A percentile compares a stretch with the other conserved stretches of the same genome.
phyloP scores from a whole-genome alignment of 495 filamentous ascomycete genomes.

The Penicillium cosmopolitanum region DNA sequence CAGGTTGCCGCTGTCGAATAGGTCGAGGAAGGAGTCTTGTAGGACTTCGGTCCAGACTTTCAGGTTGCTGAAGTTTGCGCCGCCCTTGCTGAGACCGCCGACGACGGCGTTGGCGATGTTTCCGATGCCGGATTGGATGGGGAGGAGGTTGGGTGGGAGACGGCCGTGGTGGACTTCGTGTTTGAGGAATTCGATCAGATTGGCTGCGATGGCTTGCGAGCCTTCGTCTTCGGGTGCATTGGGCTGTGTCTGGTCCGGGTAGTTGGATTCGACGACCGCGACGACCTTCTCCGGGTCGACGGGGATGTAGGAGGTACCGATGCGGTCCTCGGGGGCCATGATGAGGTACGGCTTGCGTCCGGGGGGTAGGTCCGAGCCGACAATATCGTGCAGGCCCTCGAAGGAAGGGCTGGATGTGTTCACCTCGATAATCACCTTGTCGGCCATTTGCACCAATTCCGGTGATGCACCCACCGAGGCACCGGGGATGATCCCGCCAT shows the following conservation, averaged over 20 bases:
- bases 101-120: constrained; percentile 96
- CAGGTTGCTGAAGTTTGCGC: constrained; percentile 82
- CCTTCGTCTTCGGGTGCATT: constrained; percentile 76
- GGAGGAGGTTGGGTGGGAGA: constrained; percentile 76
- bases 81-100: constrained; percentile 74
- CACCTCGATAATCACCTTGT: constrained; percentile 93
- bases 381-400: constrained; percentile 90
- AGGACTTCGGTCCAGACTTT: constrained; percentile 95
- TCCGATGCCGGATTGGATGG: constrained; percentile 87
- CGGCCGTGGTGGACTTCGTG: constrained; percentile 79
- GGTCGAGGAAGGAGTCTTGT: constrained; percentile 91
- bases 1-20: constrained; percentile 87
- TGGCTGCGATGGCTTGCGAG: constrained; percentile 72
- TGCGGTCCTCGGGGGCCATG: constrained; percentile 77
- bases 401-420: constrained; percentile 86
- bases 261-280: constrained; percentile 82
- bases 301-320: constrained; percentile 83
- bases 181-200: constrained; percentile 86
- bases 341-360: constrained; percentile 83
- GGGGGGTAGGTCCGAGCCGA: constrained; percentile 81
- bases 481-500: constrained; percentile 87
- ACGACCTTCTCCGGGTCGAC: constrained; percentile 87
- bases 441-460: constrained; percentile 85
- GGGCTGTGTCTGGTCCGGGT: constrained; percentile 77
- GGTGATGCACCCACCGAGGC: constrained; percentile 86